Conservation (phyloP, 106 monocot genomes). For the Dendrobium catenatum region DNA sequence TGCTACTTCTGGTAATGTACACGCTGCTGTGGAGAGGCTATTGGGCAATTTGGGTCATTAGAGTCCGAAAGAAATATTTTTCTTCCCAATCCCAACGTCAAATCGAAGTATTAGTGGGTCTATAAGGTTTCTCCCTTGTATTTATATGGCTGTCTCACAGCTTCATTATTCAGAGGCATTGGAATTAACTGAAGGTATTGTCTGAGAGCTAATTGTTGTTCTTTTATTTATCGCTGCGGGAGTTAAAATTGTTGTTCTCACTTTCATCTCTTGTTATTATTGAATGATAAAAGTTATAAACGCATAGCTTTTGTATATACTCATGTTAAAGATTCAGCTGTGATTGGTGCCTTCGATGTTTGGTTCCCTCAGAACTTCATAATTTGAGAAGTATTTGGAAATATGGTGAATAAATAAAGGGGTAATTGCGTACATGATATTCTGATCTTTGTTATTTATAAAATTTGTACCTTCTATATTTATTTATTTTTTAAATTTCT, state of each 20-base stretch:
- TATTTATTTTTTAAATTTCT: too few species aligned
- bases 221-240: background rate
- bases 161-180: background rate
- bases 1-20: conserved; percentile 80
- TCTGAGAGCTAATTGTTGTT: background rate
- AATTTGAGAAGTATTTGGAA: too few species aligned
- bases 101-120: background rate
- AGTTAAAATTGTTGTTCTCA: background rate
- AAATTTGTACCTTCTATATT: too few species aligned
- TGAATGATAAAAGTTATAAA: background rate
- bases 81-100: background rate
- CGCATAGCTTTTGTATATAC: background rate
- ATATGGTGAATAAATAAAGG: too few species aligned
- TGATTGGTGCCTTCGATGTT: background rate
- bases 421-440: too few species aligned
- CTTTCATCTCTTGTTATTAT: background rate
- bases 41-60: conserved; percentile 70
- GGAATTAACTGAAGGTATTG: background rate
- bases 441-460: too few species aligned
- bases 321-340: background rate
- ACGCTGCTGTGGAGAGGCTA: conserved; percentile 88
- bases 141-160: background rate
- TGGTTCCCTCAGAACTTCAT: background rate
- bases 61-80: background rate
- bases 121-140: background rate